Base-by-base conservation (phyloP, 2,329 filamentous ascomycete species). In the Sclerotinia spermophila region DNA sequence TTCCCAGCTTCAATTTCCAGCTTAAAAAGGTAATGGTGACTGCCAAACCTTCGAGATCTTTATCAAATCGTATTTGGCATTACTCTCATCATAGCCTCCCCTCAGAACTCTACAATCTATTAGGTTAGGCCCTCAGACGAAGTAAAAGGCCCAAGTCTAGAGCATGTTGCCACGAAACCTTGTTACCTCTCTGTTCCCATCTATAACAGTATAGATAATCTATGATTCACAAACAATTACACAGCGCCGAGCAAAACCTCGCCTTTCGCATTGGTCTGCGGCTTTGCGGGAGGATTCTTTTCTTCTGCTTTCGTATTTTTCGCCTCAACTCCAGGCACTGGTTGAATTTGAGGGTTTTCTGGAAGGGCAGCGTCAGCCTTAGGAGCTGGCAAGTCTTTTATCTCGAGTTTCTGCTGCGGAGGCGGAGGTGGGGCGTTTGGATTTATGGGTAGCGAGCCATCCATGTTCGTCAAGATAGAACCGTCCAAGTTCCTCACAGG, bases 361-460 rank as follows among this genome's bases (percentile, higher is more conserved):
- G 40, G 33, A 3, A 40, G 24, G 11, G 35, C 48, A 8, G 24
- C 24, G 19, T 27, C 45, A 24, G 17, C 24, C 15, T 65, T 17
- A 27, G 61, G 33, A 5, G 33, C 24, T 7, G 61, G 24, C 35
- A 65, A 21, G 24, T 65, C 45, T n/a, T 51, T 65, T 21, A 65
- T 53, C 7, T 65, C 61, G 24, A 53, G 61, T 38, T 65, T 53
- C 24, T 38, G 61, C 17, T 30, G 44, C 17, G 45, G 61, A 53
- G 44, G 44, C 17, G 45, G 61, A 53, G 33, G 33, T 17, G 61
- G 61, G 5, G 61, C 45, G 3, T 65, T 65, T 40, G 61, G 61
- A 51, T 65, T 65, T 27, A 53, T 15, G 24, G 61, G 61, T 5
- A 65, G 61, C 19, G 61, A 65, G 33, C 61, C 61, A 40, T 65